Evolutionary conservation across 352 stramenopile species (phyloP), one percentile per base, ranked within the genome.

Genomic region (Phytopythium cucurbitacearum): DNA sequence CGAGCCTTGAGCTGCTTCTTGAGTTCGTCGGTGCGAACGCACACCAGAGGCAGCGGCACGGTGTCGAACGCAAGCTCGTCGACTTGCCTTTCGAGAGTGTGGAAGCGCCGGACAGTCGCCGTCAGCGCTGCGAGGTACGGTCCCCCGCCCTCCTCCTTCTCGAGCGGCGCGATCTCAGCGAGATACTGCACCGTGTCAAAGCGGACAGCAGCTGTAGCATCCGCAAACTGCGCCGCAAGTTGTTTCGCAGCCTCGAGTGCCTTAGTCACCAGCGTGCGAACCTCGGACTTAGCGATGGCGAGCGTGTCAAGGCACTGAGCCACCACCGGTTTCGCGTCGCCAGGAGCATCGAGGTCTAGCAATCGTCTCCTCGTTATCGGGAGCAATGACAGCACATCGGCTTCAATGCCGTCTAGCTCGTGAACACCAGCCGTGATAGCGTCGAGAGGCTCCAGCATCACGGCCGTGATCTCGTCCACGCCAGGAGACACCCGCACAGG

Each of bases 371-470:
- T 67, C 3, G 87, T 76, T 3, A 98, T 75, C 5, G 76, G 69
- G 8, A 98, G 65, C 12, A 97, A 65, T 6, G 81, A 95, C 78
- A 97, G 88, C 28, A 97, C 80, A 44, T 98, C 92, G 51, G 73
- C 80, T 61, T 98, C 91, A 28, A 97, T 77, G 12, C 76, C 67
- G 48, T 91, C 81, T 7, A 97, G 75, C 48, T 91, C 80, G 42
- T 92, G 73, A 0, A 97, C 69, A 12, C 80, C 76, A 3, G 68
- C 48, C 7, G 89, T 70, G 33, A 97, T 80, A 7, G 80, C 73
- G 48, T 96, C 86, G 7, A 97, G 69, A 6, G 83, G 72, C 46
- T 85, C 79, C 16, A 95, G 51, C 59, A 97, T 77, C n/a, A 70
- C 71, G 6, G 67, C 53, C 15, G 80, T 72, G 56, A 97, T 91